A percentile compares a stretch with the other conserved stretches of the same genome.
Conservation (phyloP, 2,329 filamentous ascomycete species). For the Xenoacremonium recifei region DNA sequence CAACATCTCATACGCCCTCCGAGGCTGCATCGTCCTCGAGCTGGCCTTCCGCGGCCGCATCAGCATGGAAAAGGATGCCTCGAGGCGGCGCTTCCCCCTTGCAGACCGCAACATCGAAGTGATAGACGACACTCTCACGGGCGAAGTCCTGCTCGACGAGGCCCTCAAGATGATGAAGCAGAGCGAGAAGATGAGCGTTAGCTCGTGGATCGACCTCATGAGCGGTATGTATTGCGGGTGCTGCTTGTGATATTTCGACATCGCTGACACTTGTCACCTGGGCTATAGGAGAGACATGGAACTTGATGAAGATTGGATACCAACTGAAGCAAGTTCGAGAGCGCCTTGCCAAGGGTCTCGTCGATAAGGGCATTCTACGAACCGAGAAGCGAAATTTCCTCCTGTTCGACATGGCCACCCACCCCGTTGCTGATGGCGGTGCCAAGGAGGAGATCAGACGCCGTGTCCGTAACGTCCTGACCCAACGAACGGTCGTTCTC, state of each 20-base stretch:
- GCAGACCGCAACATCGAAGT: slow-evolving; percentile 95
- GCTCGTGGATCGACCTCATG: slow-evolving; percentile 98
- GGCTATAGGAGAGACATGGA: slow-evolving; percentile 92
- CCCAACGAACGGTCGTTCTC: slow-evolving; percentile 89
- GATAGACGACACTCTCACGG: slow-evolving; percentile 92
- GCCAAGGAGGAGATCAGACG: slow-evolving; percentile 97
- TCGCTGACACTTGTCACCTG: slow-evolving; percentile 20
- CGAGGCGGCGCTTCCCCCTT: slow-evolving; percentile 85
- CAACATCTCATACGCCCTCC: slow-evolving; percentile 96
- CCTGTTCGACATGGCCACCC: slow-evolving; percentile 99
- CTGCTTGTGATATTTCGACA: slow-evolving; percentile 2
- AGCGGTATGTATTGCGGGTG: slow-evolving; percentile 65
- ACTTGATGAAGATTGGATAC: slow-evolving; percentile 99
- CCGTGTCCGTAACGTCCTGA: slow-evolving; percentile 88
- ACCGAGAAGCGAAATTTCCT: slow-evolving; percentile 99
- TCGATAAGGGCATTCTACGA: slow-evolving; percentile 97
- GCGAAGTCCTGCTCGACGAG: slow-evolving; percentile 95
- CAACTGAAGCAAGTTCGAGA: slow-evolving; percentile 99
- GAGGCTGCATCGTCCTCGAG: slow-evolving; percentile 98
- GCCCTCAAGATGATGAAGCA: slow-evolving; percentile 99
- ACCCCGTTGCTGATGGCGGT: slow-evolving; percentile 92
- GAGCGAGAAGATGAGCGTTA: slow-evolving; percentile 99
- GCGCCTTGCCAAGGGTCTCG: slow-evolving; percentile 91
- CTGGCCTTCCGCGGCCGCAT: slow-evolving; percentile 93
- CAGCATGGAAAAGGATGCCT: slow-evolving; percentile 97